Evolutionary conservation across 2,329 filamentous ascomycete species (phyloP), one percentile per base, ranked within the genome.

Genomic region (Celoporthe dispersa): DNA sequence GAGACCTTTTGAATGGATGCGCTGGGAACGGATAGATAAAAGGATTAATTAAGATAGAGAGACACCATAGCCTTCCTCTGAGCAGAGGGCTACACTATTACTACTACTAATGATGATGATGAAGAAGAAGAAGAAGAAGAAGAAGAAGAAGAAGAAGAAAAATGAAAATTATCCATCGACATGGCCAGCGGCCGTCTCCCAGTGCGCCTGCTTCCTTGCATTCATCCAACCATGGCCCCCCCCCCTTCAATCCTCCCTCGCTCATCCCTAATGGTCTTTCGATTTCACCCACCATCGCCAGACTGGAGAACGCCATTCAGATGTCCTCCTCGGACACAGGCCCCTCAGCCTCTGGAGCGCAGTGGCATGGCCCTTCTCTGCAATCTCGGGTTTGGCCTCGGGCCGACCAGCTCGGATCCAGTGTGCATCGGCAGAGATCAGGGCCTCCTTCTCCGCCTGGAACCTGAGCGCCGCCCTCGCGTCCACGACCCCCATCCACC

Each of bases 401-500:
- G 19, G 37, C 14, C 35, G 25, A 16, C 7, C 60, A 25, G 37
- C 62, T 12, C 62, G 48, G 25, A 8, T 22, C 62, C 62, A 33
- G 19, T 51, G 25, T 8, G 41, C 60, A 16, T 68, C 53, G 28
- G 62, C 62, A 64, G 25, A 64, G 14, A 64, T 6, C 28, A 71
- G 14, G 3, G 61, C 71, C 44, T 70, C 68, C 4, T 72, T 66
- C 68, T 79, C 78, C 25, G 74, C 77, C 48, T 68, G 51, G 60
- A 79, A 79, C 6, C 75, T 75, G 60, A 79, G 71, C 51, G 69
- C 74, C 14, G 44, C 67, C 35, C 64, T 51, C 19, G 73, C 74
- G 22, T 77, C 73, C 8, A 70, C 68, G 12, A 75, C 70, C 31
- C 73, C 67, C 14, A 76, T 68, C 76, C 77, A 77, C 62, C 69